A percentile compares a stretch with the other conserved stretches of the same genome.
Evolutionary conservation across 176 grass and related monocot genomes (phyloP).

Genomic region (Chrysopogon serrulatus): DNA sequence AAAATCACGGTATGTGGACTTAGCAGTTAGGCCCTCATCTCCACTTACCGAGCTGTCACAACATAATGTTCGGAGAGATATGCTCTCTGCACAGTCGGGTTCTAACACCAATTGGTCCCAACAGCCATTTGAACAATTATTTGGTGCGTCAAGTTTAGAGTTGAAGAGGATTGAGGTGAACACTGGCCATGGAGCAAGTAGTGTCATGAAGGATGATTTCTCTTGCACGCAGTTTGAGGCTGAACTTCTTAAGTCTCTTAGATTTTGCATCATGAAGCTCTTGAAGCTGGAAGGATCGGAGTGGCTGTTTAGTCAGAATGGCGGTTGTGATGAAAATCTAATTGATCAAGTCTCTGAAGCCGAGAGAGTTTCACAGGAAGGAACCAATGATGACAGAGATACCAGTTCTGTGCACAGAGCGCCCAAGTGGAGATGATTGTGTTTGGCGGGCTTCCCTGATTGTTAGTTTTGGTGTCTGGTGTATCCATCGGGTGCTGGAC

Average conservation of each 20-base stretch:
- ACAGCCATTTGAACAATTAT: constrained; percentile 73
- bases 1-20: constrained; percentile 39
- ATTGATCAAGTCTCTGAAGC: constrained; percentile 46
- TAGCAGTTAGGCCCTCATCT: constrained; percentile 10
- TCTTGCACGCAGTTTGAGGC: constrained; percentile 23
- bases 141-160: constrained; percentile 22
- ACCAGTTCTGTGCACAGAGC: neutral
- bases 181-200: neutral
- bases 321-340: constrained; percentile 68
- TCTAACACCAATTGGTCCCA: constrained; percentile 41
- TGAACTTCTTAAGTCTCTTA: constrained; percentile 55
- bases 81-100: constrained; percentile 22
- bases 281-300: constrained; percentile 63
- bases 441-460: constrained; percentile 53
- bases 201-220: constrained; percentile 26
- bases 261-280: constrained; percentile 53
- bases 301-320: constrained; percentile 61
- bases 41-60: constrained; percentile 28
- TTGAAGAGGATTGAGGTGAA: neutral
- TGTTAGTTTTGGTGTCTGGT: constrained; percentile 85
- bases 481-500: constrained; percentile 54
- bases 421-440: constrained; percentile 49
- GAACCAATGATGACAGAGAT: neutral
- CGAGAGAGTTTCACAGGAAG: constrained; percentile 30
- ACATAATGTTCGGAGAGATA: constrained; percentile 30